Base-by-base conservation (phyloP, 176 grass and related monocot genomes). In the Metroxylon sagu region DNA sequence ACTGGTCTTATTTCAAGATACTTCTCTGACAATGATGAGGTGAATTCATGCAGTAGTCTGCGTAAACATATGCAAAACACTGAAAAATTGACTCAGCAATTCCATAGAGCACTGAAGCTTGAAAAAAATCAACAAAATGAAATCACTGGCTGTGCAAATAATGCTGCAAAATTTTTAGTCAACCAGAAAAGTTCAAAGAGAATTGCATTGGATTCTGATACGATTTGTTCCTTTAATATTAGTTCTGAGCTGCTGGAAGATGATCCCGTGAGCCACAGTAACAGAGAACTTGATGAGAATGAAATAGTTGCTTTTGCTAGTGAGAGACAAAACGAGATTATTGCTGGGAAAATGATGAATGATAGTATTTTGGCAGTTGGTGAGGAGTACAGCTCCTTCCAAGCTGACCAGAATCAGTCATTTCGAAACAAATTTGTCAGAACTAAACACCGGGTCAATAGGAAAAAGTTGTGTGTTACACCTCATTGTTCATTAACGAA, bases 1-100 rank as follows among this genome's bases (percentile, higher is more conserved):
- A 68, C 12, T 8, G 53, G 52, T 57, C 29, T 68, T 17, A 57
- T 68, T 68, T 56, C 26, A 29, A 68, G 53, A 17, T 57, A 68
- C 29, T 68, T 68, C 29, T 31, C 29, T 43, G 12, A 68, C 29
- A 6, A 43, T n/a, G 66, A 67, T 16, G 17, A 68, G 29, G 66
- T 23, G 14, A 17, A 56, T 56, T 26, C 53, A 48, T 25, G 2
- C 14, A 31, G 14, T 5, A 68, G 14, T 16, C 6, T 43, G 2
- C 7, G 15, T 4, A 68, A 55, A 55, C 16, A 48, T 35, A 53
- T 29, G 29, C 23, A 15, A 43, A 29, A 68, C 6, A 43, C 29
- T 43, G 27, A 14, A 14, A 53, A n/a, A 18, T 7, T n/a, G 10
- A 29, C 63, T 18, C 19, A 12, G 16, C 63, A 29, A 52, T 25